Evolutionary conservation across 306 rosid species (phyloP).

Genomic region (Trifolium subterraneum): DNA sequence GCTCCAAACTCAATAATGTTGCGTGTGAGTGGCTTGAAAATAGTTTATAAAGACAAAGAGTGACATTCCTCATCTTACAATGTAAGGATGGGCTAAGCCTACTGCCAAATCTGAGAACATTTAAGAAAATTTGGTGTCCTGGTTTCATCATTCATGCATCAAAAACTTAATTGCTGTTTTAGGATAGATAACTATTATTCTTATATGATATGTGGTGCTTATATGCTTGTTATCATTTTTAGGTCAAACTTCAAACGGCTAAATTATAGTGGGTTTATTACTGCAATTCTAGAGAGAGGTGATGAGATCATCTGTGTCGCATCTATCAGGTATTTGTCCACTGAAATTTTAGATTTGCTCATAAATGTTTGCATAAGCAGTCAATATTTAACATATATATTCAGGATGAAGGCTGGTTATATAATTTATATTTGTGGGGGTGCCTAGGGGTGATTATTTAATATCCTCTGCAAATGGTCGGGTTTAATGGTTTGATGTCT

Average conservation of each 20-base stretch:
- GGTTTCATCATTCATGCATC: constrained; percentile 1
- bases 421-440: constrained; percentile 10
- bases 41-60: background rate
- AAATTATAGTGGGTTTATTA: constrained; percentile 75
- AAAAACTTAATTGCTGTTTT: background rate
- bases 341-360: constrained; percentile 19
- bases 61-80: background rate
- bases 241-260: constrained; percentile 94
- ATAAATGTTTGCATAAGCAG: constrained; percentile 26
- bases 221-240: constrained; percentile 41
- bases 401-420: constrained; percentile 1
- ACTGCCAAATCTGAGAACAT: background rate
- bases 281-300: constrained; percentile 86
- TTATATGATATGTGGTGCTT: constrained; percentile 5
- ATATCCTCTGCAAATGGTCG: constrained; percentile 6
- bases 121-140: constrained; percentile 10
- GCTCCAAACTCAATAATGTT: background rate
- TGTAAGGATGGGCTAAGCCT: background rate
- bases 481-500: constrained; percentile 29
- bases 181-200: constrained; percentile 9
- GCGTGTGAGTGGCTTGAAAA: background rate
- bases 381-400: constrained; percentile 12
- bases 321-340: constrained; percentile 67
- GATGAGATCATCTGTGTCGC: constrained; percentile 82
- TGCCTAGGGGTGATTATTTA: background rate